A percentile compares a stretch with the other conserved stretches of the same genome.
These are phyloP conservation scores for Debaryomyces fabryi DNA, from an alignment of 1,139 yeast species.

Conservation along the genomic window DNA sequence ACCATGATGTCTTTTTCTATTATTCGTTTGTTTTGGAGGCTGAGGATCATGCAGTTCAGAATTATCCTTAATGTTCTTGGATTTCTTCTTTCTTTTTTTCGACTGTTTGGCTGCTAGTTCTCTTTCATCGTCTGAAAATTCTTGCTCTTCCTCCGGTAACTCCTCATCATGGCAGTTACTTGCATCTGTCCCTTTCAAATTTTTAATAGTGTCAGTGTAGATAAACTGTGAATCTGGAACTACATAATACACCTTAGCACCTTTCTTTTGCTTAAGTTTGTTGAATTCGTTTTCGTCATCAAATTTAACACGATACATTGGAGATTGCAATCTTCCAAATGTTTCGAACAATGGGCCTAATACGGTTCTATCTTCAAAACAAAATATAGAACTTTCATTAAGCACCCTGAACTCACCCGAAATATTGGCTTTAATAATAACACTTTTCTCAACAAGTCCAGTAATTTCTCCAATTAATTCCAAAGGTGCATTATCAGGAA, in stretches of 20 bases:
- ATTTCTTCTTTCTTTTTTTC: constrained; percentile 55
- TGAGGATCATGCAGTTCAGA: constrained; percentile 8
- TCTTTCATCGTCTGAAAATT: constrained; percentile 89
- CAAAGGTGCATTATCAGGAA: constrained; percentile 64
- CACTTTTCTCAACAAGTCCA: constrained; percentile 70
- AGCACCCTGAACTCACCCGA: constrained; percentile 88
- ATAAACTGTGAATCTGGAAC: constrained; percentile 81
- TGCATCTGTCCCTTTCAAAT: constrained; percentile 87
- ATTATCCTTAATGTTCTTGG: constrained; percentile 33
- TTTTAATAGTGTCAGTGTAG: constrained; percentile 71
- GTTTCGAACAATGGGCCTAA: constrained; percentile 89
- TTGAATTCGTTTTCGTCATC: constrained; percentile 54
- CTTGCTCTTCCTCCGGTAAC: constrained; percentile 88
- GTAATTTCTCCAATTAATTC: constrained; percentile 74
- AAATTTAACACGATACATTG: constrained; percentile 77
- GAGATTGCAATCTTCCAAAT: constrained; percentile 87
- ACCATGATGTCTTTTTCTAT: constrained; percentile 9
- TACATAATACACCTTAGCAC: constrained; percentile 69
- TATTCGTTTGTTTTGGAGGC: constrained; percentile 12
- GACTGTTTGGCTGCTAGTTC: constrained; percentile 65
- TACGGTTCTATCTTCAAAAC: constrained; percentile 70
- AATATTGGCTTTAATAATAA: constrained; percentile 69
- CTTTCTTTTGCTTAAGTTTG: constrained; percentile 49
- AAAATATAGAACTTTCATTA: constrained; percentile 79
- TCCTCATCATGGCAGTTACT: constrained; percentile 95